A percentile compares a stretch with the other conserved stretches of the same genome.
Evolutionary conservation across 2,329 filamentous ascomycete genomes (phyloP).

Genomic region (Colletotrichum sp.): DNA sequence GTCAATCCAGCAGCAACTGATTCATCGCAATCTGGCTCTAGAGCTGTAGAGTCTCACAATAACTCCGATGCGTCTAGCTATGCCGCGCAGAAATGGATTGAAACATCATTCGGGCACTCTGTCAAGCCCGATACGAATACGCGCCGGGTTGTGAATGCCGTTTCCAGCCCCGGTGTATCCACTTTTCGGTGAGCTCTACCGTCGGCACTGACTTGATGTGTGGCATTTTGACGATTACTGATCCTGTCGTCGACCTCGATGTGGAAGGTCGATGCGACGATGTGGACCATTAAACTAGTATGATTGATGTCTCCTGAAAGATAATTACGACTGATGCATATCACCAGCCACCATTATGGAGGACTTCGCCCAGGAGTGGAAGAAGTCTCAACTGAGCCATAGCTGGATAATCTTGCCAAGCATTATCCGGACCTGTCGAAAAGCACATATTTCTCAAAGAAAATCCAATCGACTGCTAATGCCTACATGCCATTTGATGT

Average conservation of each 20-base stretch:
- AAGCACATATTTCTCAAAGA: not conserved
- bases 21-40: not conserved
- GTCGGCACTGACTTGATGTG: not conserved
- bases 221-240: not conserved
- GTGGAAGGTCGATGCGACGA: not conserved
- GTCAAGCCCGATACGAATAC: not conserved
- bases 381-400: not conserved
- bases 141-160: not conserved
- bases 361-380: not conserved
- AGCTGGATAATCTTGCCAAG: not conserved
- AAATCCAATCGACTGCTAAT: not conserved
- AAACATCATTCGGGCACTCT: not conserved
- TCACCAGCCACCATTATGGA: not conserved
- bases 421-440: not conserved
- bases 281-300: not conserved
- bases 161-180: not conserved
- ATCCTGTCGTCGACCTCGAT: not conserved
- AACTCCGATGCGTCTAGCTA: not conserved
- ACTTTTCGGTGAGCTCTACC: not conserved
- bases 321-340: not conserved
- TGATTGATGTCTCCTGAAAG: rapidly evolving
- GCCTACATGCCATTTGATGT: not conserved
- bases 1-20: rapidly evolving
- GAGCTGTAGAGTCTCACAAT: not conserved
- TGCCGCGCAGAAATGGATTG: not conserved